Percentiles rank a stretch among this genome's conserved stretches.
Conservation (phyloP, 2,329 filamentous ascomycete species). For the Triangularia verruculosa region DNA sequence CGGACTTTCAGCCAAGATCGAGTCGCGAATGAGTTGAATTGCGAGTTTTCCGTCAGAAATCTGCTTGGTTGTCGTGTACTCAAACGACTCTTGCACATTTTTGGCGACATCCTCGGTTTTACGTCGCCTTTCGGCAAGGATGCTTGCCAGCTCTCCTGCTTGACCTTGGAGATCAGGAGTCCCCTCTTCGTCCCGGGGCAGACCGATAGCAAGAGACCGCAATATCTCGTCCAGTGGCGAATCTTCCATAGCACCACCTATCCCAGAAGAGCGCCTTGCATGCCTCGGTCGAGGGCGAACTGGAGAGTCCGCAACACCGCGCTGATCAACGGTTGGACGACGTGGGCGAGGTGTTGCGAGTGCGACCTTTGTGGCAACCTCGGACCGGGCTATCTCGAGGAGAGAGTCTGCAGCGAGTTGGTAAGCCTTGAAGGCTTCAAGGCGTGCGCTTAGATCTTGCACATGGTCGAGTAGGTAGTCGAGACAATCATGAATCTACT, state of each 20-base stretch:
- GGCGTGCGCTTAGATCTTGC: constrained; percentile 39
- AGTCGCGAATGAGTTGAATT: constrained; percentile 49
- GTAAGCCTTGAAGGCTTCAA: constrained; percentile 47
- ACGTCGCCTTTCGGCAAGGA: constrained; percentile 39
- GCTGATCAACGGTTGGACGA: constrained; percentile 22
- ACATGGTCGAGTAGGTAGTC: constrained; percentile 50
- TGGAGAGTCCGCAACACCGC: constrained; percentile 33
- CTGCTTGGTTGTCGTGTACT: constrained; percentile 40
- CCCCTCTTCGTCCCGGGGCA: constrained; percentile 19
- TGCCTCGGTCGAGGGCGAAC: constrained; percentile 30
- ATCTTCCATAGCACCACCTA: constrained; percentile 33
- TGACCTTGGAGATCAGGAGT: constrained; percentile 17
- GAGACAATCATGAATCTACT: constrained; percentile 51
- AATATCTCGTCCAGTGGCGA: constrained; percentile 48
- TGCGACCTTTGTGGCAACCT: constrained; percentile 36
- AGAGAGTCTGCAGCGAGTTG: constrained; percentile 40
- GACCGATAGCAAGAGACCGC: constrained; percentile 43
- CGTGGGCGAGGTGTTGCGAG: constrained; percentile 22
- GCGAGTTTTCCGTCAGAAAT: constrained; percentile 48
- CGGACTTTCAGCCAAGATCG: constrained; percentile 51
- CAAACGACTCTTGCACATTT: constrained; percentile 50
- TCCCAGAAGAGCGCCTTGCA: constrained; percentile 37
- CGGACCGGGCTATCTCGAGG: constrained; percentile 42
- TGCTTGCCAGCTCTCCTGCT: constrained; percentile 29
- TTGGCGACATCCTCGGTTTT: constrained; percentile 45